Conservation (phyloP, 202 grass and related monocot species). For the Dendrocalamus latiflorus region DNA sequence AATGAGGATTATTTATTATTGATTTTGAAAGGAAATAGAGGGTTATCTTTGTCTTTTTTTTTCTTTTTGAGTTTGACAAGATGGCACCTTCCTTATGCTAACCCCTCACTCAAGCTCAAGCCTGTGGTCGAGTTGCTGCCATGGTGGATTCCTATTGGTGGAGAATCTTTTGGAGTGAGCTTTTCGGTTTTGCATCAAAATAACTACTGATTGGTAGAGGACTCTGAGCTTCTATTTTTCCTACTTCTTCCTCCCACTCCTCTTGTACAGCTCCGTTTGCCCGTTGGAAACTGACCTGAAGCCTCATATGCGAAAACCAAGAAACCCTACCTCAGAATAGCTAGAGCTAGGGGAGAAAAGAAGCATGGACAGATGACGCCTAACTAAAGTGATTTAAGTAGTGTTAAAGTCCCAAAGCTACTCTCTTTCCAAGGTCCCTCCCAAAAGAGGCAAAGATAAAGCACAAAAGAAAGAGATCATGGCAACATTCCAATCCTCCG, state of each 20-base stretch:
- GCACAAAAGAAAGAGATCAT: neutral
- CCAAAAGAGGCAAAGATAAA: neutral
- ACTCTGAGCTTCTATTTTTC: constrained; percentile 5
- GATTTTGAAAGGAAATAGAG: neutral
- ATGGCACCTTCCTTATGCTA: constrained; percentile 32
- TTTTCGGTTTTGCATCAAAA: constrained; percentile 32
- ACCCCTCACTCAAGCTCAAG: neutral
- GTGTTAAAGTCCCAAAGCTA: constrained; percentile 18
- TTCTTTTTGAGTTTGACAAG: constrained; percentile 48
- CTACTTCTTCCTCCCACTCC: neutral
- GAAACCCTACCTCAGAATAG: neutral
- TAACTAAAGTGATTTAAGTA: neutral
- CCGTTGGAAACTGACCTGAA: constrained; percentile 26
- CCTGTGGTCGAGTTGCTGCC: constrained; percentile 13
- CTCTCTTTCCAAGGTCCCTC: neutral
- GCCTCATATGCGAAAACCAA: neutral
- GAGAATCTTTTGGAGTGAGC: constrained; percentile 58
- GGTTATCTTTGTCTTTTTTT: neutral
- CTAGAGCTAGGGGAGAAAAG: neutral
- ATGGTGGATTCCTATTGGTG: constrained; percentile 29
- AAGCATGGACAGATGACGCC: neutral
- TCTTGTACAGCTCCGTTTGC: constrained; percentile 1
- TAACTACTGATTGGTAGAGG: neutral
- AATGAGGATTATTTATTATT: neutral
- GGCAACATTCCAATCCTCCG: neutral